Evolutionary conservation across 208 protist genomes (phyloP).

Genomic region (Trypanosoma platydactyli): DNA sequence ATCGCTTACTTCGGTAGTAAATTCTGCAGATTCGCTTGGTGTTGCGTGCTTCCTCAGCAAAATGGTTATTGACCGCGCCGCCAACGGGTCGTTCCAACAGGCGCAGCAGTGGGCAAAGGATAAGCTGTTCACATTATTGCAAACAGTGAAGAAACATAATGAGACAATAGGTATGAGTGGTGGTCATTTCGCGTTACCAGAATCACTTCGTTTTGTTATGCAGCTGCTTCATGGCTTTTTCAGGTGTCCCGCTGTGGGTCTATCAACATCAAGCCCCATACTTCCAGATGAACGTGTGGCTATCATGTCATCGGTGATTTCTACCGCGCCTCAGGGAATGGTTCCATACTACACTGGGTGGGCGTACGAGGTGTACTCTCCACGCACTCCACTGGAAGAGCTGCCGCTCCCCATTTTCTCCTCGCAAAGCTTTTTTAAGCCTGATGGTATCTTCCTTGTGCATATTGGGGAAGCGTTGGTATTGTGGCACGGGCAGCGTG

Average conservation of each 20-base stretch:
- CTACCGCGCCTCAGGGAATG: conserved; percentile 57
- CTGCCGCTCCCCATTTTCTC: conserved; percentile 60
- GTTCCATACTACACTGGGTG: conserved; percentile 70
- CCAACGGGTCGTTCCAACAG: conserved; percentile 54
- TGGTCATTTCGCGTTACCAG: conserved; percentile 61
- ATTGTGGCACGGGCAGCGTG: conserved; percentile 69
- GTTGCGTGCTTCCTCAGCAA: conserved; percentile 68
- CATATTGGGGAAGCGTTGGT: conserved; percentile 60
- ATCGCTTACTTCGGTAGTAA: conserved; percentile 53
- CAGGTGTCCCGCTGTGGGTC: conserved; percentile 50
- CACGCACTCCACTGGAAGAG: conserved; percentile 43
- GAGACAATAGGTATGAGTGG: conserved; percentile 43
- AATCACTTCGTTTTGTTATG: conserved; percentile 76
- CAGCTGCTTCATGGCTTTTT: conserved; percentile 83
- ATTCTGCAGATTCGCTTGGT: conserved; percentile 71
- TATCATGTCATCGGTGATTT: conserved; percentile 74
- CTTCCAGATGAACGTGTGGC: conserved; percentile 71
- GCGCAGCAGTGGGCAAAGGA: conserved; percentile 66
- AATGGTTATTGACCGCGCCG: conserved; percentile 68
- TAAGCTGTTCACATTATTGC: conserved; percentile 50
- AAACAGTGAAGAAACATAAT: conserved; percentile 43
- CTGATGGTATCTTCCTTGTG: conserved; percentile 64
- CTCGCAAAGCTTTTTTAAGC: conserved; percentile 52
- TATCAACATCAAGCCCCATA: conserved; percentile 42
- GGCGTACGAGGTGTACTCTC: conserved; percentile 69